phyloP scores from a whole-genome alignment of 2,329 filamentous ascomycete genomes.

The Monilinia polystroma region DNA sequence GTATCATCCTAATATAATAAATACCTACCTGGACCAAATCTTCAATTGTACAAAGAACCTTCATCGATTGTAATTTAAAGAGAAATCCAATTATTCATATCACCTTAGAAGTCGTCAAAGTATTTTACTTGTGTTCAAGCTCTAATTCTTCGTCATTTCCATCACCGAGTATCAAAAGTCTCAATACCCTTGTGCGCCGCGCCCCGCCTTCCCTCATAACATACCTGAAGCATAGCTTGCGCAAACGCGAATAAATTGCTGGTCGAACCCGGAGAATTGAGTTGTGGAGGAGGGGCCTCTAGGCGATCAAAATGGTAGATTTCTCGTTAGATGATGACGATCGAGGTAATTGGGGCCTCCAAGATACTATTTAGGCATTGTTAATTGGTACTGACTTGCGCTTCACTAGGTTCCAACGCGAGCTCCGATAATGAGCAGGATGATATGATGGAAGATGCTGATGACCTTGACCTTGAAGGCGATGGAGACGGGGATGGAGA shows the following conservation, averaged over 20 bases:
- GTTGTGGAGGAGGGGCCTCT: conserved; percentile 12
- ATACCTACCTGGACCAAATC: not conserved
- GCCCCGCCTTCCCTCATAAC: conserved; percentile 2
- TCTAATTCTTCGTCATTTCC: not conserved
- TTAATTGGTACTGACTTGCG: not conserved
- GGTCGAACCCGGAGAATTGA: not conserved
- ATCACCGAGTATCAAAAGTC: not conserved
- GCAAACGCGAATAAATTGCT: conserved; percentile 5
- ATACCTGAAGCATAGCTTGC: conserved; percentile 6
- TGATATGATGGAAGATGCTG: conserved; percentile 55
- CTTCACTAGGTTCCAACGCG: conserved; percentile 42
- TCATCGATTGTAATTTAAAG: not conserved
- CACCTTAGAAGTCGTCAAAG: not conserved
- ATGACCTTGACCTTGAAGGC: conserved; percentile 41
- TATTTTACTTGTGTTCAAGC: not conserved
- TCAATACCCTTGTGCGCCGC: conserved; percentile 17
- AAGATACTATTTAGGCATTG: not conserved
- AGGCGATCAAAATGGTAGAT: conserved; percentile 34
- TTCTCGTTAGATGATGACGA: conserved; percentile 40
- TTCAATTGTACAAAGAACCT: conserved; percentile 11
- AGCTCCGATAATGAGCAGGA: conserved; percentile 55
- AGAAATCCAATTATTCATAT: not conserved
- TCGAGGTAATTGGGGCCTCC: conserved; percentile 30
- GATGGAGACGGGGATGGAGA: too few species aligned
- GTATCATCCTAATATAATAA: not conserved